Evolutionary conservation across 371 early-diverging fungal species (phyloP).

Genomic region (Mortierella sp.): DNA sequence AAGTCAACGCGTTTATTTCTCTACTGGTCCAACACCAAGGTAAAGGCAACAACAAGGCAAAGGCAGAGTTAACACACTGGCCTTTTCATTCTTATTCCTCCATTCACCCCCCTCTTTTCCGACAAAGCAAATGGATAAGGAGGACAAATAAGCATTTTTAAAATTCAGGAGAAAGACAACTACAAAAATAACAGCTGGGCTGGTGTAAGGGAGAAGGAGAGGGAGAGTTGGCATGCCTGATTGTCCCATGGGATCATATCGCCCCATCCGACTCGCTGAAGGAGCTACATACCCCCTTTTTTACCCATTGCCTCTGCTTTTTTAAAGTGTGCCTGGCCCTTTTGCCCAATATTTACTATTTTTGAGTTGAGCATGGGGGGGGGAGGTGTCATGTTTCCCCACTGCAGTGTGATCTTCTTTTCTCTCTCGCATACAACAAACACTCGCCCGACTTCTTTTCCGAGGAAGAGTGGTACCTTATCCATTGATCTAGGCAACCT

Average conservation of each 20-base stretch:
- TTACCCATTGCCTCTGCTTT: not conserved
- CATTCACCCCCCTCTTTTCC: not conserved
- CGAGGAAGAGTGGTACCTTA: not conserved
- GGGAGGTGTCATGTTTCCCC: not conserved
- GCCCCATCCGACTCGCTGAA: not conserved
- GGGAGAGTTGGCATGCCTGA: not conserved
- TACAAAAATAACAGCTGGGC: not conserved
- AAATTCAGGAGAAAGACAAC: constrained; percentile 8
- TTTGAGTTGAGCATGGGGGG: not conserved
- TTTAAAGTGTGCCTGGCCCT: not conserved
- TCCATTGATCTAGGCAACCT: not conserved
- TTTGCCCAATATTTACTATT: not conserved
- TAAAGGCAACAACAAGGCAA: constrained; percentile 17
- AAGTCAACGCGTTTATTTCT: constrained; percentile 62
- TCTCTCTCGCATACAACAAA: not conserved
- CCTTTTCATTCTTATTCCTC: not conserved
- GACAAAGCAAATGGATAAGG: not conserved
- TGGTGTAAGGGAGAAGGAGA: too few relatives aligned
- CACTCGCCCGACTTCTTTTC: not conserved
- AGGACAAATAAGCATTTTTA: not conserved
- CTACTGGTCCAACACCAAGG: constrained; percentile 60
- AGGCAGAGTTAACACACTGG: not conserved
- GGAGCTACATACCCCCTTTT: not conserved
- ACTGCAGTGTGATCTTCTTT: not conserved
- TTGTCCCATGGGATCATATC: not conserved